Evolutionary conservation across 164 flowering plant species (phyloP), one percentile per base, ranked within the genome.

Genomic region (Vitis amurensis): DNA sequence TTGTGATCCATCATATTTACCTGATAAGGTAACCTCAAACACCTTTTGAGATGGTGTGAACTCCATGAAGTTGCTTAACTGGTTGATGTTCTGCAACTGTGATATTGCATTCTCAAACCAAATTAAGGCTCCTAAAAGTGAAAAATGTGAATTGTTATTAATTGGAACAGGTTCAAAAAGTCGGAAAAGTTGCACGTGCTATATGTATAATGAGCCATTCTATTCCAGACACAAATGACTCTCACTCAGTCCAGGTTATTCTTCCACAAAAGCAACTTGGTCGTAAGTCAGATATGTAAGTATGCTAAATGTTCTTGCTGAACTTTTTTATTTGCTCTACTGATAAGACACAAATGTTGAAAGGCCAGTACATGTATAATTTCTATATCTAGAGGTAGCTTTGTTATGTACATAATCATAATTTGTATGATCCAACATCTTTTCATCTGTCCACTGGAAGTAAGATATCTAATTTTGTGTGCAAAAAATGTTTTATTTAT

Each of bases 241-340:
- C 96, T 64, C 96, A 92, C 82, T 95, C 98, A 30, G 94, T 73
- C 55, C 99, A 95, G 76, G 89, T 93, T 75, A 93, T 95, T 75
- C 80, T 95, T 59, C 98, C 99, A 10, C 99, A 95, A 80, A 95
- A 95, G 82, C 99, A 95, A 79, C 93, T 95, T 68, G 93, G 91
- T 9, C 98, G 96, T 60, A 93, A 89, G 85, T 95, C 98, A 69
- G 98, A 95, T 71, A 94, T 90, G 98, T 94, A 91, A 15, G 94
- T 55, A 0, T 48, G 51, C 61, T 11, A 4, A 5, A 37, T 27
- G 30, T 53, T 56, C 11, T 58, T 59, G 16, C 2, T 13, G 29
- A 8, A 30, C 9, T 50, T 9, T 13, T 58, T 37, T 30, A 3
- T 27, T 12, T 50, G 14, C 17, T 29, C 12, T 11, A 12, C 44